Percentiles rank a stretch among this genome's conserved stretches.
phyloP scores from a whole-genome alignment of 2,329 filamentous ascomycete genomes.

The Truncatella angustata region DNA sequence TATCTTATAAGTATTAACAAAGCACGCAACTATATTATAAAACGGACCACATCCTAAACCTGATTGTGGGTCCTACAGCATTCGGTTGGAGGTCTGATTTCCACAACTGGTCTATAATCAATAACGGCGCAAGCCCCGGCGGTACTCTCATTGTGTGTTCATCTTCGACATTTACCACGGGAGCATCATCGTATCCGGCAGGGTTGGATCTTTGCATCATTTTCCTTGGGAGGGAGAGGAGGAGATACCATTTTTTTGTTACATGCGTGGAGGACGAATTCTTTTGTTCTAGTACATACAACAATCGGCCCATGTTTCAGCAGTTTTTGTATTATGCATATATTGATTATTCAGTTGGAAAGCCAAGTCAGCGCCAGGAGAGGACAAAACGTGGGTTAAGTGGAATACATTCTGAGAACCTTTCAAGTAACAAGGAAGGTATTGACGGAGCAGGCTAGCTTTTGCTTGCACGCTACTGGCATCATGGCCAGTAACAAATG shows the following conservation, averaged over 20 bases:
- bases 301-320: neutral
- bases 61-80: neutral
- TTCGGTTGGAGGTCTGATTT: neutral
- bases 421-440: too few species aligned
- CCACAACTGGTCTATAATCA: neutral
- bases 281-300: neutral
- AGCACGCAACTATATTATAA: constrained; percentile 11
- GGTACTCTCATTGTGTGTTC: constrained; percentile 7
- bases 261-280: neutral
- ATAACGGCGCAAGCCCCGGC: constrained; percentile 6
- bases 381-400: too few species aligned
- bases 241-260: constrained; percentile 23
- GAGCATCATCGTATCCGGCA: constrained; percentile 4
- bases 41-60: constrained; percentile 13
- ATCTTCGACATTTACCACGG: constrained; percentile 1
- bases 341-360: neutral
- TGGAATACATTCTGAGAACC: too few species aligned
- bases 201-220: constrained; percentile 8
- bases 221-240: constrained; percentile 17
- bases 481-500: neutral
- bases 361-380: too few species aligned
- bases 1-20: neutral
- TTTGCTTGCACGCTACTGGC: neutral
- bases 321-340: constrained; percentile 4
- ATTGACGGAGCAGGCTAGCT: too few species aligned